phyloP scores from a whole-genome alignment of 768 basidiomycete species.

The Dacryopinax primogenitus region DNA sequence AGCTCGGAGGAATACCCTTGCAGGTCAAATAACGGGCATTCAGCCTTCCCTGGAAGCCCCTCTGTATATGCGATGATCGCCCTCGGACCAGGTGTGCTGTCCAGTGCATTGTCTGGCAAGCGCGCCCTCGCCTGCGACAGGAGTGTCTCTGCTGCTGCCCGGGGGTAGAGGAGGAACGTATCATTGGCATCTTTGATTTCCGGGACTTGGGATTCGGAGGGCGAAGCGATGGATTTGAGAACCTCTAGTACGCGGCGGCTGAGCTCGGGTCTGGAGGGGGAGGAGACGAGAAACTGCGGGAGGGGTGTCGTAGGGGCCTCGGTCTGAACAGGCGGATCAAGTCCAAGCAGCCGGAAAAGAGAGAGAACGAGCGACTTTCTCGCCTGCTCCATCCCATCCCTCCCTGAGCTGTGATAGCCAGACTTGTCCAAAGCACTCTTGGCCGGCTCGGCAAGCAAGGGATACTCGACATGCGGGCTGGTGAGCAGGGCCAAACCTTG shows the following conservation, averaged over 20 bases:
- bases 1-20: slow-evolving; percentile 46
- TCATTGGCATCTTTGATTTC: slow-evolving; percentile 56
- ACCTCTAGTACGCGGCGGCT: slow-evolving; percentile 30
- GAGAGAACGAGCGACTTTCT: slow-evolving; percentile 29
- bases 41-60: slow-evolving; percentile 23
- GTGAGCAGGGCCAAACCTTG: slow-evolving; percentile 43
- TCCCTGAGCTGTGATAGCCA: slow-evolving; percentile 14
- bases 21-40: slow-evolving; percentile 67
- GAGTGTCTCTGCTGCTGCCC: slow-evolving; percentile 26
- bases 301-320: slow-evolving; percentile 33
- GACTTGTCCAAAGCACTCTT: slow-evolving; percentile 21
- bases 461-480: slow-evolving; percentile 47
- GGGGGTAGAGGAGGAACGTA: slow-evolving; percentile 47
- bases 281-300: slow-evolving; percentile 48
- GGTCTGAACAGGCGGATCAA: slow-evolving; percentile 33
- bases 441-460: slow-evolving; percentile 32
- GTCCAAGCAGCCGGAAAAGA: slow-evolving; percentile 29
- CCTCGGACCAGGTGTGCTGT: slow-evolving; percentile 33
- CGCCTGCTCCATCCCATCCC: slow-evolving; percentile 20
- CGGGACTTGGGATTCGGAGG: slow-evolving; percentile 22
- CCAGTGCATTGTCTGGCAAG: slow-evolving; percentile 19
- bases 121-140: slow-evolving; percentile 21
- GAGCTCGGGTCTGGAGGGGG: slow-evolving; percentile 30
- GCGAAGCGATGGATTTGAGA: slow-evolving; percentile 26
- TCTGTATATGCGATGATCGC: slow-evolving; percentile 21